Evolutionary conservation across 768 basidiomycete species (phyloP).

Genomic region (Serendipita sp.): DNA sequence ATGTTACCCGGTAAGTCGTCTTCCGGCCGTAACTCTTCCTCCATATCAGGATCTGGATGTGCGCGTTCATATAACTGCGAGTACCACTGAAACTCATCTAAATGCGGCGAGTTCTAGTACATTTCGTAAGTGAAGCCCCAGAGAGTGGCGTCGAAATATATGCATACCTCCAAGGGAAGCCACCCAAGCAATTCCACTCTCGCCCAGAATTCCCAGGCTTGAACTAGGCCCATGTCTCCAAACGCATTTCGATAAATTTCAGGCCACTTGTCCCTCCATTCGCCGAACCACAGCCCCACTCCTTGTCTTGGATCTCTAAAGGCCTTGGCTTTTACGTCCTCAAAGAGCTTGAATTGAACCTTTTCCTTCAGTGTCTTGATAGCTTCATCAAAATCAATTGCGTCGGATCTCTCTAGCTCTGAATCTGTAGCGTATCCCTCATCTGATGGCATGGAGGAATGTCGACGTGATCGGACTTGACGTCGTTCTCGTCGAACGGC

Average conservation of each 20-base stretch:
- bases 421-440: constrained; percentile 86
- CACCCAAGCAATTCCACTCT: constrained; percentile 73
- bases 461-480: constrained; percentile 41
- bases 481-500: constrained; percentile 38
- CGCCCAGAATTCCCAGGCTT: constrained; percentile 93
- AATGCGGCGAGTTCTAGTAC: constrained; percentile 31
- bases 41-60: constrained; percentile 26
- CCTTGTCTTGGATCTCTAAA: constrained; percentile 69
- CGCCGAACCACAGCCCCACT: constrained; percentile 41
- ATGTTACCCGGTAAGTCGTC: constrained; percentile 79
- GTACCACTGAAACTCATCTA: constrained; percentile 82
- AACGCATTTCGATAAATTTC: constrained; percentile 82
- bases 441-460: constrained; percentile 33
- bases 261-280: constrained; percentile 59
- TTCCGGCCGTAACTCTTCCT: constrained; percentile 56
- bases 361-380: constrained; percentile 32
- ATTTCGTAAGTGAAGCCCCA: constrained; percentile 7
- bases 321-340: constrained; percentile 71
- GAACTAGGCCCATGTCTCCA: constrained; percentile 73
- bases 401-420: constrained; percentile 48
- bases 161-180: constrained; percentile 61
- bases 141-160: constrained; percentile 14
- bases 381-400: constrained; percentile 51
- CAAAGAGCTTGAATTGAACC: constrained; percentile 42
- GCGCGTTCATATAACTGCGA: constrained; percentile 63